Evolutionary conservation across 2,329 filamentous ascomycete species (phyloP).

Genomic region (Dactylonectria macrodidyma): DNA sequence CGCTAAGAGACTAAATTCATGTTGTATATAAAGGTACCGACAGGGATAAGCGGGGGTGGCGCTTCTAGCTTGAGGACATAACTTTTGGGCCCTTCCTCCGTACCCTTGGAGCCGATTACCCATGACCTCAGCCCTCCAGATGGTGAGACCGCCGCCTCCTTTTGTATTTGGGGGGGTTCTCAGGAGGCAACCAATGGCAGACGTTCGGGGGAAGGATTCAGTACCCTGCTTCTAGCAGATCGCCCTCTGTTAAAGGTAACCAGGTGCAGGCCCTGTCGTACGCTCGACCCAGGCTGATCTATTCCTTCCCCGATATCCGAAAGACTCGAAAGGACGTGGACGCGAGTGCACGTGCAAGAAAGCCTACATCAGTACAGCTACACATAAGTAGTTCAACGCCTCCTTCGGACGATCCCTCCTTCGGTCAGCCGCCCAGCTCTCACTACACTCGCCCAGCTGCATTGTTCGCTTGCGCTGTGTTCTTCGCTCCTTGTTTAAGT

Average conservation of each 20-base stretch:
- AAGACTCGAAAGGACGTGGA: neutral
- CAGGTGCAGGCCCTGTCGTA: neutral
- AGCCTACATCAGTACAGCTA: neutral
- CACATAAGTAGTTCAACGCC: neutral
- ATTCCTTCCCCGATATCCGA: neutral
- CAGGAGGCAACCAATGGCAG: too few relatives aligned
- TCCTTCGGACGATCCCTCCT: slow-evolving; percentile 39
- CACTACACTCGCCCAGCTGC: slow-evolving; percentile 31
- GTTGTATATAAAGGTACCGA: too few relatives aligned
- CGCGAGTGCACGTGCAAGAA: neutral
- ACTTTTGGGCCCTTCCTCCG: neutral
- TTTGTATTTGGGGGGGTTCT: too few relatives aligned
- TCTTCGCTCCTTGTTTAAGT: slow-evolving; percentile 34
- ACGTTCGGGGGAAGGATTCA: too few relatives aligned
- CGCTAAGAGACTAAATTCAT: too few relatives aligned
- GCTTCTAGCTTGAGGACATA: too few relatives aligned
- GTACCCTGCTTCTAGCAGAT: too few relatives aligned
- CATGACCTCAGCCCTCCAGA: neutral
- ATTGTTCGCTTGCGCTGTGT: slow-evolving; percentile 37
- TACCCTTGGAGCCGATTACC: neutral
- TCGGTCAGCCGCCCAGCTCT: slow-evolving; percentile 43
- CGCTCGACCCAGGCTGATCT: neutral
- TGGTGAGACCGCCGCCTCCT: neutral
- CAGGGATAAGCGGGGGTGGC: too few relatives aligned
- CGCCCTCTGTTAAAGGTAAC: too few relatives aligned